Percentiles rank a stretch among this genome's conserved stretches.
phyloP scores from a whole-genome alignment of 2,329 filamentous ascomycete species.

The Colletotrichum lentis region DNA sequence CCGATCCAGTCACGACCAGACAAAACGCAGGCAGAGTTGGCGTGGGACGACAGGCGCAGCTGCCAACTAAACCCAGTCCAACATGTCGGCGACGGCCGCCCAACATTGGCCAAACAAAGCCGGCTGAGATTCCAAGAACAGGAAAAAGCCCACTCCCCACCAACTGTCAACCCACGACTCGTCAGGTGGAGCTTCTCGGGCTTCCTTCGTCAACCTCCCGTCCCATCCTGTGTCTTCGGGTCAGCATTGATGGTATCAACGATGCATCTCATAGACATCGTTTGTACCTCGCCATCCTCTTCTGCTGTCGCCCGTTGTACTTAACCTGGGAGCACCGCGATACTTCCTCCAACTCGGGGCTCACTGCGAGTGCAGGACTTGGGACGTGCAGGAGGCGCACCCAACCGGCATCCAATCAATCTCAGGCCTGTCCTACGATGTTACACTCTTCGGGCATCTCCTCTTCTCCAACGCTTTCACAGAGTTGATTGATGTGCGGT shows the following conservation, averaged over 20 bases:
- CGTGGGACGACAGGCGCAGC: constrained; percentile 2
- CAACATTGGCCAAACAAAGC: neutral
- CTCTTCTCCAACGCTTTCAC: constrained; percentile 22
- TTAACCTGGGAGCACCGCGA: constrained; percentile 13
- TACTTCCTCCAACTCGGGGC: constrained; percentile 17
- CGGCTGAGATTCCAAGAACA: neutral
- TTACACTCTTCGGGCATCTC: neutral
- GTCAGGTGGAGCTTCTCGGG: constrained; percentile 20
- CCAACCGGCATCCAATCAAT: neutral
- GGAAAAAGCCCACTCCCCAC: constrained; percentile 23
- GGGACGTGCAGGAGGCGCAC: constrained; percentile 6
- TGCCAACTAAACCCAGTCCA: constrained; percentile 26
- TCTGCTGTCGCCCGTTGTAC: constrained; percentile 11
- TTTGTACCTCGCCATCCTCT: neutral
- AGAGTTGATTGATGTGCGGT: constrained; percentile 21
- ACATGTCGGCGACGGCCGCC: constrained; percentile 27
- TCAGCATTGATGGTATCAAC: neutral
- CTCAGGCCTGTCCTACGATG: neutral
- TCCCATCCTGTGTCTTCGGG: neutral
- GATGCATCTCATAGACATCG: neutral
- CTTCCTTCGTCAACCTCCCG: constrained; percentile 16
- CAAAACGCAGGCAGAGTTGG: neutral
- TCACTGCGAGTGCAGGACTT: constrained; percentile 20
- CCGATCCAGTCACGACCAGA: constrained; percentile 16
- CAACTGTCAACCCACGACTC: constrained; percentile 15